Conservation (phyloP, 2,329 filamentous ascomycete species). For the Venturia carpophila region DNA sequence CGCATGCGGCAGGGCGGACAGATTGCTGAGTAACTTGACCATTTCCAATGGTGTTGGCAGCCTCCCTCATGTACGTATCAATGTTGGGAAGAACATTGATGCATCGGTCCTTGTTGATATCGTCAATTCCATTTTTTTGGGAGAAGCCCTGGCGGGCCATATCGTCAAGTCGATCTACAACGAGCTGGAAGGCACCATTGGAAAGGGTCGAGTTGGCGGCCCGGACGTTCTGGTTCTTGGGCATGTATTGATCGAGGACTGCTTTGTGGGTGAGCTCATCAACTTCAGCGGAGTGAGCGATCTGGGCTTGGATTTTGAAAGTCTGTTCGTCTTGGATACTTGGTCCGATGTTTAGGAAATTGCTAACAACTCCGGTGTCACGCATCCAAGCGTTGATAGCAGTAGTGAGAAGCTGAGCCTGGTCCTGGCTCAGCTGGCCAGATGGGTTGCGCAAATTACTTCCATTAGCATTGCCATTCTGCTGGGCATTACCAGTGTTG, state of each 20-base stretch:
- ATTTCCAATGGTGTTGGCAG: conserved; percentile 13
- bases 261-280: conserved; percentile 18
- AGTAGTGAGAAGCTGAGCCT: conserved; percentile 15
- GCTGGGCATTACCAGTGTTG: conserved; percentile 2
- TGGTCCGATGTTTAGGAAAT: conserved; percentile 16
- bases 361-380: conserved; percentile 16
- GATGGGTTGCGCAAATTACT: conserved; percentile 4
- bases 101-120: conserved; percentile 17
- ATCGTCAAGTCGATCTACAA: conserved; percentile 14
- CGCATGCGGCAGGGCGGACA: conserved; percentile 16
- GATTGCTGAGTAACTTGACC: conserved; percentile 13
- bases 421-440: conserved; percentile 8
- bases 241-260: conserved; percentile 18
- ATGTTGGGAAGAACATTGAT: conserved; percentile 18
- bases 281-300: conserved; percentile 17
- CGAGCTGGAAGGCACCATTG: conserved; percentile 18
- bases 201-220: conserved; percentile 15
- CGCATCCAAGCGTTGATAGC: conserved; percentile 17
- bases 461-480: conserved; percentile 3
- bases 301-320: conserved; percentile 16
- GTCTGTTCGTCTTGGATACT: conserved; percentile 10
- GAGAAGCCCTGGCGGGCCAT: conserved; percentile 12
- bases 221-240: conserved; percentile 14
- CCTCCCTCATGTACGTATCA: conserved; percentile 16
- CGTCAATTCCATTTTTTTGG: conserved; percentile 3